Base-by-base conservation (phyloP, 257 asterid genomes). In the Thymus mandschuricus region DNA sequence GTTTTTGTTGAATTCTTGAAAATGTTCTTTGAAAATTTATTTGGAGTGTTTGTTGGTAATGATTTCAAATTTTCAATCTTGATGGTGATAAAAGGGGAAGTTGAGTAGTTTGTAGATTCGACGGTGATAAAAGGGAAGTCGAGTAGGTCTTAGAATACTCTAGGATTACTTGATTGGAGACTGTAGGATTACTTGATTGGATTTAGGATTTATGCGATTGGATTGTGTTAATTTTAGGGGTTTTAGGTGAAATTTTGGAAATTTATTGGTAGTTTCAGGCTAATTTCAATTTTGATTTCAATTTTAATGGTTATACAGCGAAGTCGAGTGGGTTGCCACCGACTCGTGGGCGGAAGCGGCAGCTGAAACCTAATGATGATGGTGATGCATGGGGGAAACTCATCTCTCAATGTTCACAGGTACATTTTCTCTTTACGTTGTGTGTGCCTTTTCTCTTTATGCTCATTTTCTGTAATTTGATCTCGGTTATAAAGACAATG, bases 311-410 rank as follows among this genome's bases (percentile, higher is more conserved):
- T 35, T 87, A 81, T 68, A 88, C 81, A 69, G 78, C 70, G 44
- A 90, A 86, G 75, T 43, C 81, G 3, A 66, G 48, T 79, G 84
- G 68, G 57, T 40, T 83, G 10, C 44, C 65, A 1, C 59, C 65
- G 68, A 81, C 50, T 70, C 81, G 82, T 27, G 90, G 81, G 50
- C 83, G 81, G 81, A 89, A 87, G 71, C 82, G 86, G 79, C 86
- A 75, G 70, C 79, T 78, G 76, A 87, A 83, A 74, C 71, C 87
- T 29, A 75, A 71, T 75, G 68, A 65, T 75, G 64, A 48, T 8
- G 95, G 85, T 66, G 81, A 33, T 83, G 91, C 97, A 76, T 94
- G 97, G 98, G 97, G 97, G 33, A 84, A 84, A 79, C 92, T 94
- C 66, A 83, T 89, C 49, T 91, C 98, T 1, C 91, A 85, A 86